A percentile compares a stretch with the other conserved stretches of the same genome.
phyloP scores from a whole-genome alignment of 2,329 filamentous ascomycete species.

The Didymella pomorum region DNA sequence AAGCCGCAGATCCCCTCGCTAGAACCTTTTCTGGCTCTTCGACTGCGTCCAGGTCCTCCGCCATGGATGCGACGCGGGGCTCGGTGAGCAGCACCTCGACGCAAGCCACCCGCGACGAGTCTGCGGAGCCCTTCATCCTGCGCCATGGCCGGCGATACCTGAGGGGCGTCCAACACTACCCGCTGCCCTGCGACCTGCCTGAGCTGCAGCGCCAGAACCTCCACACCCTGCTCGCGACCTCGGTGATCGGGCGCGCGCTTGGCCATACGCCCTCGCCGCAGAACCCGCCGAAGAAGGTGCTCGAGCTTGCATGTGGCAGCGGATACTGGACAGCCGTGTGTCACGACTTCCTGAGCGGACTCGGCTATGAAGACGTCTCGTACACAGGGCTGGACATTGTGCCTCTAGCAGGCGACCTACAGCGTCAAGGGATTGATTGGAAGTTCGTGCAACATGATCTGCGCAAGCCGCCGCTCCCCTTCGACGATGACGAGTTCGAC shows the following conservation, averaged over 20 bases:
- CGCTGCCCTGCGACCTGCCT: slow-evolving; percentile 85
- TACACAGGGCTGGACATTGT: slow-evolving; percentile 87
- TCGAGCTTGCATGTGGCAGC: slow-evolving; percentile 88
- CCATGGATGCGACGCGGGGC: slow-evolving; percentile 50
- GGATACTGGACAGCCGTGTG: slow-evolving; percentile 91
- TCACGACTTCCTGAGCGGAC: slow-evolving; percentile 76
- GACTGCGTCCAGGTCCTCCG: slow-evolving; percentile 24
- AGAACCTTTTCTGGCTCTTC: slow-evolving; percentile 41
- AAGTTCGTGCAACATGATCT: slow-evolving; percentile 88
- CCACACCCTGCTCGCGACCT: slow-evolving; percentile 80
- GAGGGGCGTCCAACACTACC: slow-evolving; percentile 76
- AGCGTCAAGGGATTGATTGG: slow-evolving; percentile 82
- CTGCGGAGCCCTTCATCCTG: slow-evolving; percentile 64
- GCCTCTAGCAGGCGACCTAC: slow-evolving; percentile 70
- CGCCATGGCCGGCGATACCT: slow-evolving; percentile 85
- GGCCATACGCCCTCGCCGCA: slow-evolving; percentile 73
- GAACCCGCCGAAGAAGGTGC: slow-evolving; percentile 73
- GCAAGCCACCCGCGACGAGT: slow-evolving; percentile 42
- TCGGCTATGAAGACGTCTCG: slow-evolving; percentile 72
- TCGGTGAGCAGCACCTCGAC: slow-evolving; percentile 51
- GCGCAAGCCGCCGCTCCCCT: slow-evolving; percentile 76
- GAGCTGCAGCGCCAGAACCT: slow-evolving; percentile 89
- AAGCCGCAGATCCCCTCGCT: slow-evolving; percentile 48
- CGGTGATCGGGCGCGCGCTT: slow-evolving; percentile 81
- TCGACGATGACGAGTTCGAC: slow-evolving; percentile 82